Evolutionary conservation across 2,329 filamentous ascomycete species (phyloP), one percentile per base, ranked within the genome.

Genomic region (Ustulina deusta): DNA sequence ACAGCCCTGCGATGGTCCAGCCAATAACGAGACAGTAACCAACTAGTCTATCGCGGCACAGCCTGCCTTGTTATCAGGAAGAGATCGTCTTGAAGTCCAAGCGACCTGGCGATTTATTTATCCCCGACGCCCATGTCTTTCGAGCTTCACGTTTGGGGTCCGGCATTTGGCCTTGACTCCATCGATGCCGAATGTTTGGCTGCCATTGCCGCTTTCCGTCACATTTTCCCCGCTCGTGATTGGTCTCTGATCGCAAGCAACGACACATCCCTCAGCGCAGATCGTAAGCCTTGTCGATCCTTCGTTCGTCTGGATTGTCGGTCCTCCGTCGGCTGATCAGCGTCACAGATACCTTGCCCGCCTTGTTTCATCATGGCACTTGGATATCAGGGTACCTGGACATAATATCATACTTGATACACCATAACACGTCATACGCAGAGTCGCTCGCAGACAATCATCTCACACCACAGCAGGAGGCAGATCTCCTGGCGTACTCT

Each of bases 101-200:
- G 9, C 15, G 20, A 56, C 32, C 44, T 3, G 40, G 40, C 6
- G 17, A 44, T 5, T 36, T 38, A 42, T 20, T 40, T 38, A 40
- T 57, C 5, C 15, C 42, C 63, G 44, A 20, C 25, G 2, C 22
- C 15, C 20, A 82, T 80, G 79, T 75, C 88, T 70, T 81, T 93
- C 56, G 88, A 95, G 81, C 87, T 99, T 68, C 92, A 97, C 81
- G 87, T 97, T 76, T 97, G 94, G 91, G 94, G 94, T 57, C 90
- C 93, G 62, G 94, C 93, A 46, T 97, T 97, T 79, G 90, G 90
- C 46, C 87, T 97, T 51, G 91, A 95, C 15, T 98, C 96, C 49
- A 91, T 98, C 75, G 94, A 98, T 76, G 85, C 95, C 52, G 93
- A 97, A 83, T 98, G 94, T 78, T 88, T 97, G 68, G 94, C 94